phyloP scores from a whole-genome alignment of 495 filamentous ascomycete species.

The Cercophora sp. region DNA sequence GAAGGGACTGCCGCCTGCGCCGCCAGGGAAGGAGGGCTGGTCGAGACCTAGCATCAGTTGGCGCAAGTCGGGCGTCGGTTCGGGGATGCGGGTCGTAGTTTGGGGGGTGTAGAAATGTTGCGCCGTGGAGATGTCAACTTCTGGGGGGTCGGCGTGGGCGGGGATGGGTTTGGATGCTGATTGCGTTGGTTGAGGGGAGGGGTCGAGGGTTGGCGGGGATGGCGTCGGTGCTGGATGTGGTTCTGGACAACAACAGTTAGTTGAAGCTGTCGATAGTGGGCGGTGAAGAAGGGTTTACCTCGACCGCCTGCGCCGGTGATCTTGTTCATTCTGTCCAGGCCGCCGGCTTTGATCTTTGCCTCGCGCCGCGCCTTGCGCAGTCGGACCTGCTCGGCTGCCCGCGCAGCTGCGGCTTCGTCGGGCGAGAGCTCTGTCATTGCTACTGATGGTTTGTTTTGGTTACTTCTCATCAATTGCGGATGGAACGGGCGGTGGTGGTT shows the following conservation, averaged over 20 bases:
- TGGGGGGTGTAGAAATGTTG: constrained; percentile 52
- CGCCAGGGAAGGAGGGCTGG: constrained; percentile 13
- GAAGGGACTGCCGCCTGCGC: constrained; percentile 27
- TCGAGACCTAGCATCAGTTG: constrained; percentile 45
- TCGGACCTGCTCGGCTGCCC: constrained; percentile 71
- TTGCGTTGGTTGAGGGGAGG: constrained; percentile 10
- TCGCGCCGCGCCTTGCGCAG: constrained; percentile 85
- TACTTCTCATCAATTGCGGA: too few species aligned
- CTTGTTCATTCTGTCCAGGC: constrained; percentile 71
- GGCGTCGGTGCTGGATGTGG: not conserved
- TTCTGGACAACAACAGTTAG: not conserved
- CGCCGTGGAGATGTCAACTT: constrained; percentile 72
- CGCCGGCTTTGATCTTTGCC: constrained; percentile 83
- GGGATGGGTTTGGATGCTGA: not conserved
- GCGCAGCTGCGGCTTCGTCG: constrained; percentile 53
- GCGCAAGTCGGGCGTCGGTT: constrained; percentile 32
- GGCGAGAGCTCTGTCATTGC: constrained; percentile 25
- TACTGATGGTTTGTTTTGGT: not conserved
- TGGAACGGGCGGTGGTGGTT: not conserved
- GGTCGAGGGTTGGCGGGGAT: constrained; percentile 10
- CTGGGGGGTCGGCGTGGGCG: constrained; percentile 58
- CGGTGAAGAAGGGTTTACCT: too few species aligned
- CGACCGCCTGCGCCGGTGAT: constrained; percentile 76
- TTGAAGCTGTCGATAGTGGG: too few species aligned
- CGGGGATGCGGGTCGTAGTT: constrained; percentile 29